Conservation (phyloP, 345 rosid species). For the Rhizophora mangle region DNA sequence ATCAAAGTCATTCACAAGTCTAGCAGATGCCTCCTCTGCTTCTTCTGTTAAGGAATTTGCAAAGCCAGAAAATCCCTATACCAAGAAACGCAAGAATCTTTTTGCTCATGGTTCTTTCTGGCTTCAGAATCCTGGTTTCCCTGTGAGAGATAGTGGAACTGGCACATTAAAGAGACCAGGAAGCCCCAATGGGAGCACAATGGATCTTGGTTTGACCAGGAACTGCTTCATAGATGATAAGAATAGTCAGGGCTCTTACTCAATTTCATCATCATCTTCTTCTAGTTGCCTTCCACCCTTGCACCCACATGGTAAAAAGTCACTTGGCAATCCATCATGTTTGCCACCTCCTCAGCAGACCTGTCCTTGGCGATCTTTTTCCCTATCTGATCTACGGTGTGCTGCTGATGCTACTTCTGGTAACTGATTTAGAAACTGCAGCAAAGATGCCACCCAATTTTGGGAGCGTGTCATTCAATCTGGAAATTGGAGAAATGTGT, state of each 20-base stretch:
- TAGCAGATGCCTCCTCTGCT: conserved; percentile 35
- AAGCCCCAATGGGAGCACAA: conserved; percentile 11
- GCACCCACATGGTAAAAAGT: conserved; percentile 31
- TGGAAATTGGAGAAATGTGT: conserved; percentile 2
- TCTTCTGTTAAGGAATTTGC: conserved; percentile 35
- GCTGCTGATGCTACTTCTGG: conserved; percentile 13
- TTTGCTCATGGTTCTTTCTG: conserved; percentile 17
- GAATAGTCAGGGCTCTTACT: conserved; percentile 10
- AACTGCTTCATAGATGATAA: conserved; percentile 7
- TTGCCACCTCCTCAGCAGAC: conserved; percentile 15
- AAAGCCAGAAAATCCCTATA: conserved; percentile 41
- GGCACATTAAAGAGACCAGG: conserved; percentile 26
- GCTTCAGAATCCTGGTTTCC: conserved; percentile 13
- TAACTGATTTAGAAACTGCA: conserved; percentile 4
- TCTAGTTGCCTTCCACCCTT: conserved; percentile 33
- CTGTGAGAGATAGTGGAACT: conserved; percentile 14
- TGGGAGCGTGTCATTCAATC: neutral
- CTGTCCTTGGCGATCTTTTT: conserved; percentile 38
- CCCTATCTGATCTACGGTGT: conserved; percentile 39
- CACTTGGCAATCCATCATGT: conserved; percentile 14
- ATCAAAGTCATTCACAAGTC: conserved; percentile 50
- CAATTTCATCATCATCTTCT: conserved; percentile 3
- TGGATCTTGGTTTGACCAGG: neutral
- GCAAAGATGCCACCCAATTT: conserved; percentile 17
- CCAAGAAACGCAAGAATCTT: conserved; percentile 38